These are phyloP conservation scores for Populus alba DNA, from an alignment of 345 rosid species.

Conservation along the genomic window DNA sequence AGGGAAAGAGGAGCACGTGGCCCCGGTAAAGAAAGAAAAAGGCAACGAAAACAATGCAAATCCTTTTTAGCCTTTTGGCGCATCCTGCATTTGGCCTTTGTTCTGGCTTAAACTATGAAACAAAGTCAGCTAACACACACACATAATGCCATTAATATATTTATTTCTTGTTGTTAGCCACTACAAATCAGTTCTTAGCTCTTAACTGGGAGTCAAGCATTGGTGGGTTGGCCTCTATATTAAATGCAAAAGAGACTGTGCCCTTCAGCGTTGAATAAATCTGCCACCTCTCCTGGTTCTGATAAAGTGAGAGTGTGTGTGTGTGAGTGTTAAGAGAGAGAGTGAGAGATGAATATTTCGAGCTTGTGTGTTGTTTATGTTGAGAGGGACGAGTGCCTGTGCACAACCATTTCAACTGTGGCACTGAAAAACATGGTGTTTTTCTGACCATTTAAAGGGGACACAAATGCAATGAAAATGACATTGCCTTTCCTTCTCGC, in stretches of 20 bases:
- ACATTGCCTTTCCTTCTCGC: conserved; percentile 25
- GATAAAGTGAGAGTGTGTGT: conserved; percentile 23
- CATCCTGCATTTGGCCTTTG: conserved; percentile 23
- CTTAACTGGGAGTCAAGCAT: conserved; percentile 9
- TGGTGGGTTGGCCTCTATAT: conserved; percentile 5
- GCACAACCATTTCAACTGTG: conserved; percentile 46
- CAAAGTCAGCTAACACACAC: not conserved
- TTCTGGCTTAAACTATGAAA: conserved; percentile 26
- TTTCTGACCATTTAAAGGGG: conserved; percentile 38
- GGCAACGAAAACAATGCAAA: conserved; percentile 15
- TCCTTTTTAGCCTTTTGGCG: conserved; percentile 3
- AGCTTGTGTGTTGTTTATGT: conserved; percentile 31
- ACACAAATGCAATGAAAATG: conserved; percentile 54
- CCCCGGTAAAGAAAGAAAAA: conserved; percentile 17
- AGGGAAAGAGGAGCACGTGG: conserved; percentile 39
- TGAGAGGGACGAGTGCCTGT: conserved; percentile 59
- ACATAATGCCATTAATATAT: not conserved
- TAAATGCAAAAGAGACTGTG: conserved; percentile 25
- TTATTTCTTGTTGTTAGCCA: no score
- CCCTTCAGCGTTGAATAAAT: not conserved
- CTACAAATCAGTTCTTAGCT: not conserved
- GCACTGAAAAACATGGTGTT: conserved; percentile 77
- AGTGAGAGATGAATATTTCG: not conserved
- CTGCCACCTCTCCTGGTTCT: conserved; percentile 19
- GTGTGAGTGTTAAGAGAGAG: not conserved